phyloP scores from a whole-genome alignment of 1,139 yeast species.

The Debaryomycetaceae sp. region DNA sequence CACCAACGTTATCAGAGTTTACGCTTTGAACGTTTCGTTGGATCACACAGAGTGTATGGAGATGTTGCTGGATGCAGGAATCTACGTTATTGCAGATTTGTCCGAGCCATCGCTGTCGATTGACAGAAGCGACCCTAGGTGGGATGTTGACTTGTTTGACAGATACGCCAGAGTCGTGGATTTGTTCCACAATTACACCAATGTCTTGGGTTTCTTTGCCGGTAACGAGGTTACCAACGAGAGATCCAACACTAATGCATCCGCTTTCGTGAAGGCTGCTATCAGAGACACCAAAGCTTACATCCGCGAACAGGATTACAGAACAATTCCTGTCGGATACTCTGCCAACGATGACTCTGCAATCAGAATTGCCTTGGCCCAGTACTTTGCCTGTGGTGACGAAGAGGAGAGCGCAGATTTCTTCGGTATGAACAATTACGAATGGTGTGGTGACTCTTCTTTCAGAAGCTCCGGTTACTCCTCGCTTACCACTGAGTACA shows the following conservation, averaged over 20 bases:
- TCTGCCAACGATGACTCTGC: constrained; percentile 83
- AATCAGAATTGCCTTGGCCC: constrained; percentile 72
- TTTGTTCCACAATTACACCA: constrained; percentile 76
- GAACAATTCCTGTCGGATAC: constrained; percentile 87
- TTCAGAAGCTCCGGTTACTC: constrained; percentile 72
- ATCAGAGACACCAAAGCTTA: constrained; percentile 88
- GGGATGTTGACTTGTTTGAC: constrained; percentile 62
- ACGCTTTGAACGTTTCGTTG: constrained; percentile 71
- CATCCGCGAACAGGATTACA: constrained; percentile 55
- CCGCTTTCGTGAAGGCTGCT: constrained; percentile 89
- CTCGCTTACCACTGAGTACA: constrained; percentile 54
- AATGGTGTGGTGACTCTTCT: constrained; percentile 80
- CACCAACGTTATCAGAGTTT: constrained; percentile 69
- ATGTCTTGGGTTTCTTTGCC: constrained; percentile 84
- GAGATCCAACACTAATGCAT: constrained; percentile 48
- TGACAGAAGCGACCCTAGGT: constrained; percentile 72
- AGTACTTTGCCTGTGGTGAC: constrained; percentile 74
- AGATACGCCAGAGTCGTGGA: constrained; percentile 83
- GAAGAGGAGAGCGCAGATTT: constrained; percentile 75
- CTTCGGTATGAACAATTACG: constrained; percentile 88
- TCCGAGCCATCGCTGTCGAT: constrained; percentile 77
- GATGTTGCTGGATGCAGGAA: constrained; percentile 81
- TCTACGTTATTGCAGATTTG: constrained; percentile 82
- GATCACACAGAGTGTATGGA: constrained; percentile 90
- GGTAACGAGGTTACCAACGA: constrained; percentile 82